These are phyloP conservation scores for Colletotrichum destructivum DNA, from an alignment of 2,329 filamentous ascomycete genomes.

Conservation along the genomic window DNA sequence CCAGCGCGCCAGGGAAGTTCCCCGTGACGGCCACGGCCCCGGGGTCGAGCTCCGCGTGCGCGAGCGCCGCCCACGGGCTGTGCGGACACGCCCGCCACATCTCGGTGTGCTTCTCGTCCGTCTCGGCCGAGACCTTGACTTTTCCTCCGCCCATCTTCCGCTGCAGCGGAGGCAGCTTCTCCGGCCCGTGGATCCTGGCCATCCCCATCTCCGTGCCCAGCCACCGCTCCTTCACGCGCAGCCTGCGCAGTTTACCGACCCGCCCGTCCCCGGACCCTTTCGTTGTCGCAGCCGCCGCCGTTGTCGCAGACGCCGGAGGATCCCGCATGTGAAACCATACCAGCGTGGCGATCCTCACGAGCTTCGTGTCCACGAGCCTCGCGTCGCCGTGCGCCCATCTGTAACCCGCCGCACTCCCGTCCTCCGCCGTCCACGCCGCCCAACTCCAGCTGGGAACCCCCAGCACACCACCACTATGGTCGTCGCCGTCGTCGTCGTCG, in stretches of 20 bases:
- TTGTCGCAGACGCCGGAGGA: neutral
- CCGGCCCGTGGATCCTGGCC: neutral
- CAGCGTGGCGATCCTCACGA: slow-evolving; percentile 22
- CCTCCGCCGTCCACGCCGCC: slow-evolving; percentile 21
- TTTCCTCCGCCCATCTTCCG: slow-evolving; percentile 19
- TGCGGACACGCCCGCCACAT: slow-evolving; percentile 30
- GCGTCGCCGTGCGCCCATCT: slow-evolving; percentile 9
- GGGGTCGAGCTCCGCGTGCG: neutral
- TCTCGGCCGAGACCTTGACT: slow-evolving; percentile 14
- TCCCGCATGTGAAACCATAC: slow-evolving; percentile 5
- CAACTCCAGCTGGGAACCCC: slow-evolving; percentile 30
- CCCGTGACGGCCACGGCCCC: neutral
- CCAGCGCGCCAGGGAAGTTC: slow-evolving; percentile 12
- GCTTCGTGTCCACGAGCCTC: slow-evolving; percentile 16
- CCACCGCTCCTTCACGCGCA: slow-evolving; percentile 19
- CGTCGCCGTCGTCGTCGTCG: neutral
- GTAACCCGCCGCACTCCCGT: slow-evolving; percentile 3
- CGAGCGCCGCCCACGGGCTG: slow-evolving; percentile 29
- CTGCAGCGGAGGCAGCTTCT: slow-evolving; percentile 17
- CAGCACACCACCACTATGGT: neutral
- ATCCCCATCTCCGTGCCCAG: slow-evolving; percentile 8
- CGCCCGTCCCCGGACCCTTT: neutral
- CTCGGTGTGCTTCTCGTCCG: neutral
- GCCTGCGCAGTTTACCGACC: neutral
- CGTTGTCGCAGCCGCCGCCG: no score